Evolutionary conservation across 169 alveolate genomes (phyloP), one percentile per base, ranked within the genome.

Genomic region (Cryptosporidium parvum): DNA sequence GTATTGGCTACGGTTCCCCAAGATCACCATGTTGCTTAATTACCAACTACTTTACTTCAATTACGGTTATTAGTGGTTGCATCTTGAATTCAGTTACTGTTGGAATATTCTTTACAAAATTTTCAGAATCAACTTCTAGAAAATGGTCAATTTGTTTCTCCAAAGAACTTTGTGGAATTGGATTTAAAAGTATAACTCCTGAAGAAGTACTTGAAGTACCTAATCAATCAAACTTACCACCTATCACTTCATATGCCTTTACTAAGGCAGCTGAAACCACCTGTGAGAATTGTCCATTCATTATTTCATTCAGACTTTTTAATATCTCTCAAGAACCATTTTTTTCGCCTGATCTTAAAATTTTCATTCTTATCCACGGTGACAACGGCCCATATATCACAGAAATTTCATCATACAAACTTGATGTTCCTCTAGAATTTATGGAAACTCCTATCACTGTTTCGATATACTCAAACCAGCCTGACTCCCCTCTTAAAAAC

Each of bases 1-100:
- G 93, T 29, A 75, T 92, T 31, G 94, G 94, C 39, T 92, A 89
- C 35, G 94, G 94, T 26, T 84, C 93, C 29, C 94, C 94, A 62
- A 72, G 94, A 72, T 85, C 70, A 39, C 94, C 94, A 21, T 72
- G 92, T 2, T 92, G 94, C 85, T 75, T 85, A 29, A 68, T 69
- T 56, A 75, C 91, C 45, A 89, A 91, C 71, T 51, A 70, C 29
- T 85, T 87, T 73, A 91, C 91, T 48, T 84, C 94, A 61, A 85
- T 89, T 5, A 89, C 84, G 42, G 94, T 70, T 58, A 89, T 87
- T 16, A 67, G 91, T 59, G 91, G 93, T 16, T 75, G 85, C 45
- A 91, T 92, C 9, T 58, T 92, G 48, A 87, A 92, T 85, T 87
- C 93, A 31, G 58, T 92, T 1, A 75, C 92, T 67, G 80, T 92